A percentile compares a stretch with the other conserved stretches of the same genome.
These are phyloP conservation scores for Sclerotinia glacialis DNA, from an alignment of 2,329 filamentous ascomycete genomes.

Conservation along the genomic window DNA sequence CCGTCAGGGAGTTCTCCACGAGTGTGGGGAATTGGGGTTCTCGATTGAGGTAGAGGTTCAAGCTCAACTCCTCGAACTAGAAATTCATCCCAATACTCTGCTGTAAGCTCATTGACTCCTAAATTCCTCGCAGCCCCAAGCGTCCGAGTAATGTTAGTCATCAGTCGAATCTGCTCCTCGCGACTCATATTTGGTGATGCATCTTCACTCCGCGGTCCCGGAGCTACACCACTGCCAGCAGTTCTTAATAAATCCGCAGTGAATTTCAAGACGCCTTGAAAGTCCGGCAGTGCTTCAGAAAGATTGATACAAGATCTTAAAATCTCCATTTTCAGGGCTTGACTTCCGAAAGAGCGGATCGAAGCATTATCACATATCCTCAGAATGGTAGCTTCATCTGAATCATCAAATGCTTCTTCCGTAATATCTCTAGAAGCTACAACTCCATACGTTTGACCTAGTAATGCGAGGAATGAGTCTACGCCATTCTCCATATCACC, in stretches of 20 bases:
- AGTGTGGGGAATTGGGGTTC: conserved; percentile 64
- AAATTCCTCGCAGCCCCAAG: conserved; percentile 73
- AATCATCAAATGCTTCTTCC: conserved; percentile 42
- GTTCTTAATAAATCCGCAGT: conserved; percentile 81
- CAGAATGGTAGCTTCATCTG: conserved; percentile 51
- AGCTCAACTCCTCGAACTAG: conserved; percentile 75
- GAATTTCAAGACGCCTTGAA: conserved; percentile 82
- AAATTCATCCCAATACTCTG: conserved; percentile 97
- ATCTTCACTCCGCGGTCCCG: conserved; percentile 65
- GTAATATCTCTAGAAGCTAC: conserved; percentile 40
- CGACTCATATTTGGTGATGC: conserved; percentile 66
- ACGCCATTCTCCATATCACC: conserved; percentile 64
- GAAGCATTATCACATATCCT: conserved; percentile 60
- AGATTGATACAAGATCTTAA: conserved; percentile 88
- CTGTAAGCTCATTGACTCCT: conserved; percentile 66
- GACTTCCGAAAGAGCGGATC: conserved; percentile 69
- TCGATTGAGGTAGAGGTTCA: conserved; percentile 57
- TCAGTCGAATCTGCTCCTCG: conserved; percentile 83
- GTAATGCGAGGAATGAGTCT: conserved; percentile 58
- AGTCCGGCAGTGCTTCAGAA: conserved; percentile 89
- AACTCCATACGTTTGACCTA: conserved; percentile 64
- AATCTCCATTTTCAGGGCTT: conserved; percentile 79
- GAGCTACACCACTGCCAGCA: conserved; percentile 75
- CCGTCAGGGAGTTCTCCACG: conserved; percentile 49
- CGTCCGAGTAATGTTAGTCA: conserved; percentile 82